Conservation (phyloP, 2,329 filamentous ascomycete species). For the Rhytidhysteron rufulum region DNA sequence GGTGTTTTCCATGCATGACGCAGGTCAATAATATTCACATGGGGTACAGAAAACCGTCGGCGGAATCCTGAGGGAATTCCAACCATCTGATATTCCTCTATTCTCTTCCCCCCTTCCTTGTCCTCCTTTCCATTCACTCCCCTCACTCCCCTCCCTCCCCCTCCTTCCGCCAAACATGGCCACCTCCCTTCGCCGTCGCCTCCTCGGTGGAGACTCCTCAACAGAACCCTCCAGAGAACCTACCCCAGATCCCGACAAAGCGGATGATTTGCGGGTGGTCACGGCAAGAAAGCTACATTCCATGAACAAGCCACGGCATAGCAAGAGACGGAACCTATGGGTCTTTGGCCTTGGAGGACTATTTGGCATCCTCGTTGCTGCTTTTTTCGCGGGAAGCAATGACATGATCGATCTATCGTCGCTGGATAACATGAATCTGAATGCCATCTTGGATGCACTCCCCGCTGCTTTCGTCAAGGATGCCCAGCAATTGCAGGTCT, state of each 20-base stretch:
- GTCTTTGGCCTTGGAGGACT: slow-evolving; percentile 85
- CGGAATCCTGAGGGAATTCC: too few species aligned
- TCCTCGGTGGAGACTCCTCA: slow-evolving; percentile 29
- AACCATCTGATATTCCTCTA: too few species aligned
- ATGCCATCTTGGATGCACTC: slow-evolving; percentile 80
- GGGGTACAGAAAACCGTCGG: too few species aligned
- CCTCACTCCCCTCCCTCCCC: slow-evolving; percentile 1
- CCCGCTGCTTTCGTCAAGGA: slow-evolving; percentile 83
- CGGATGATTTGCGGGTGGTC: slow-evolving; percentile 50
- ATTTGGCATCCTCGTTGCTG: slow-evolving; percentile 84
- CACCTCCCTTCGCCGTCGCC: slow-evolving; percentile 35
- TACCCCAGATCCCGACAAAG: slow-evolving; percentile 29
- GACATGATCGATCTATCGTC: slow-evolving; percentile 84
- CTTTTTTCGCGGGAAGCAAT: slow-evolving; percentile 84
- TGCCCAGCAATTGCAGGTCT: slow-evolving; percentile 77
- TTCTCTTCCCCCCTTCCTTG: too few species aligned
- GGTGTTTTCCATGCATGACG: neutral
- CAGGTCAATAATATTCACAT: slow-evolving; percentile 3
- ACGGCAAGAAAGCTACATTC: slow-evolving; percentile 47
- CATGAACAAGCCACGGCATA: slow-evolving; percentile 36
- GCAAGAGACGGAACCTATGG: slow-evolving; percentile 71
- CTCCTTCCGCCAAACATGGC: slow-evolving; percentile 1
- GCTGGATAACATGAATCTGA: slow-evolving; percentile 68
- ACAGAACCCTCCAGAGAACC: slow-evolving; percentile 36
- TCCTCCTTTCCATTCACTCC: neutral